These are phyloP conservation scores for Geoglossum glabrum DNA, from an alignment of 495 filamentous ascomycete genomes.

Conservation along the genomic window DNA sequence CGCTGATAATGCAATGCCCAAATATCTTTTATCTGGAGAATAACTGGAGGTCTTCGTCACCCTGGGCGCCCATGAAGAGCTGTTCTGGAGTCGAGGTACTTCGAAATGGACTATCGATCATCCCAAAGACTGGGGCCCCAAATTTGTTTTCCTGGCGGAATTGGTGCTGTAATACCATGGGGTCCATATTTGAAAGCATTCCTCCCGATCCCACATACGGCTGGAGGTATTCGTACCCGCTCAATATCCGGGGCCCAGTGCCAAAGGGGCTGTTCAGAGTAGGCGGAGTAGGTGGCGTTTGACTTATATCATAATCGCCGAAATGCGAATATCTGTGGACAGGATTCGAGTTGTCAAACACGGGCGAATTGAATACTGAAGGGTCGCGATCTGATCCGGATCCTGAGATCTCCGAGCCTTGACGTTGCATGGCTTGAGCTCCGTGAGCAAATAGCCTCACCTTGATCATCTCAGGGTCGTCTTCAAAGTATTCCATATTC, in stretches of 20 bases:
- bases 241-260: background rate
- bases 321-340: background rate
- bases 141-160: background rate
- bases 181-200: background rate
- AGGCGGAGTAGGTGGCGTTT: background rate
- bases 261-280: background rate
- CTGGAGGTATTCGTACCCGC: background rate
- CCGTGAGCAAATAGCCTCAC: background rate
- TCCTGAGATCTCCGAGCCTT: background rate
- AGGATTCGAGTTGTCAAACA: background rate
- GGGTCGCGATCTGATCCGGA: background rate
- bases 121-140: background rate
- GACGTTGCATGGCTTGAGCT: background rate
- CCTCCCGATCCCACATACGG: background rate
- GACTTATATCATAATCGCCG: background rate
- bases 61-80: background rate
- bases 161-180: background rate
- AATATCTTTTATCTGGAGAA: background rate
- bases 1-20: background rate
- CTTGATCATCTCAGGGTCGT: slow-evolving; percentile 1
- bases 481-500: background rate
- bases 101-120: background rate
- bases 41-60: background rate
- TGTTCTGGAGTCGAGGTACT: background rate
- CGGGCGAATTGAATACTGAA: background rate